phyloP scores from a whole-genome alignment of 2,329 filamentous ascomycete genomes.

The Orbilia ellipsospora region DNA sequence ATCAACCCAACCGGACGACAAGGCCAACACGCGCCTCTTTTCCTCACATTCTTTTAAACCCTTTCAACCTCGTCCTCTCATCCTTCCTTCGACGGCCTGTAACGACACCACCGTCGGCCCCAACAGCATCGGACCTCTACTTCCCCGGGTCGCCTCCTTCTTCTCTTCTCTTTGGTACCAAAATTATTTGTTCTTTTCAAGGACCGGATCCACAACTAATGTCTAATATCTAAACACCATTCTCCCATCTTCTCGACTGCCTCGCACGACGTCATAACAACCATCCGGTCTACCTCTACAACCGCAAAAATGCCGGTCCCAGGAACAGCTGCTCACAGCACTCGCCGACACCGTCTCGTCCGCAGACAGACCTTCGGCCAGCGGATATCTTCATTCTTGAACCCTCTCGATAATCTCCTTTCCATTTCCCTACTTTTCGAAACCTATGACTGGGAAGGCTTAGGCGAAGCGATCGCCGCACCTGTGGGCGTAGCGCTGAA shows the following conservation, averaged over 20 bases:
- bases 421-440: slow-evolving; percentile 95
- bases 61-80: not conserved
- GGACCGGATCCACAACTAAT: slow-evolving; percentile 19
- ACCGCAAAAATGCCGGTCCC: slow-evolving; percentile 25
- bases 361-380: slow-evolving; percentile 81
- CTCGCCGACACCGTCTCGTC: slow-evolving; percentile 70
- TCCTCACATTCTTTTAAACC: slow-evolving; percentile 9
- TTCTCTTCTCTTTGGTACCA: not conserved
- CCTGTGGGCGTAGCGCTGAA: slow-evolving; percentile 82
- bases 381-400: slow-evolving; percentile 81
- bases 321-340: slow-evolving; percentile 19
- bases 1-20: not conserved
- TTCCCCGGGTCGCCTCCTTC: slow-evolving; percentile 8
- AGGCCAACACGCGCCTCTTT: slow-evolving; percentile 23
- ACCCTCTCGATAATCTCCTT: slow-evolving; percentile 88
- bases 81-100: slow-evolving; percentile 6
- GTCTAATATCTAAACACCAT: slow-evolving; percentile 11
- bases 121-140: not conserved
- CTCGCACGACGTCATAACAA: not conserved
- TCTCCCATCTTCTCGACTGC: not conserved
- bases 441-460: slow-evolving; percentile 87
- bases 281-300: not conserved
- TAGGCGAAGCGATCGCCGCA: slow-evolving; percentile 76
- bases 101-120: slow-evolving; percentile 1
- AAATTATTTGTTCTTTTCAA: not conserved